phyloP scores from a whole-genome alignment of 306 rosid genomes.

The Mimosa bimucronata region DNA sequence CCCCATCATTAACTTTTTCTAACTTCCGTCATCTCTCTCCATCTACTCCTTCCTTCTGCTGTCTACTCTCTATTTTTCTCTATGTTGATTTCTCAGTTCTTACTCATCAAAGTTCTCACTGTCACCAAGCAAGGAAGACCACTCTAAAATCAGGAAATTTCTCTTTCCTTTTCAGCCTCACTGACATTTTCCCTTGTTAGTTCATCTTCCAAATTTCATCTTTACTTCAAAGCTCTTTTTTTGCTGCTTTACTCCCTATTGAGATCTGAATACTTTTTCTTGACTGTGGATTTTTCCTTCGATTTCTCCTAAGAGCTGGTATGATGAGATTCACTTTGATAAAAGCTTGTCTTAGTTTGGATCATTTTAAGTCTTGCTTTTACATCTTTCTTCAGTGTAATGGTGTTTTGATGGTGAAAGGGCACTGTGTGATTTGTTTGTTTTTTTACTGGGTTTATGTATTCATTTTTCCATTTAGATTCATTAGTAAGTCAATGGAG shows the following conservation, averaged over 20 bases:
- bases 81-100: too few relatives aligned
- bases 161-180: too few relatives aligned
- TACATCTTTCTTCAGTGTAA: background rate
- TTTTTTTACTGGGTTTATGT: background rate
- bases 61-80: too few relatives aligned
- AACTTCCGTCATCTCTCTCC: too few relatives aligned
- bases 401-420: conserved; percentile 30
- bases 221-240: conserved; percentile 18
- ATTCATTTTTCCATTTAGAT: background rate
- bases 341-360: conserved; percentile 12
- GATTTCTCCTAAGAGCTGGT: conserved; percentile 50
- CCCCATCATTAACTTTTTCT: too few relatives aligned
- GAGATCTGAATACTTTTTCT: conserved; percentile 48
- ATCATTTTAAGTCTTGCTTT: conserved; percentile 28
- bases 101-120: too few relatives aligned
- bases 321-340: conserved; percentile 48
- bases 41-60: too few relatives aligned
- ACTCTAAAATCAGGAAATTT: too few relatives aligned
- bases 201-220: conserved; percentile 34
- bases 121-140: too few relatives aligned
- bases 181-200: background rate
- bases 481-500: background rate
- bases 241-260: background rate
- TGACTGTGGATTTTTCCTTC: conserved; percentile 29
- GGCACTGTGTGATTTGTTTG: conserved; percentile 4